Percentiles rank a stretch among this genome's conserved stretches.
These are phyloP conservation scores for Cyberlindnera maritima DNA, from an alignment of 805 yeast species.

Conservation along the genomic window DNA sequence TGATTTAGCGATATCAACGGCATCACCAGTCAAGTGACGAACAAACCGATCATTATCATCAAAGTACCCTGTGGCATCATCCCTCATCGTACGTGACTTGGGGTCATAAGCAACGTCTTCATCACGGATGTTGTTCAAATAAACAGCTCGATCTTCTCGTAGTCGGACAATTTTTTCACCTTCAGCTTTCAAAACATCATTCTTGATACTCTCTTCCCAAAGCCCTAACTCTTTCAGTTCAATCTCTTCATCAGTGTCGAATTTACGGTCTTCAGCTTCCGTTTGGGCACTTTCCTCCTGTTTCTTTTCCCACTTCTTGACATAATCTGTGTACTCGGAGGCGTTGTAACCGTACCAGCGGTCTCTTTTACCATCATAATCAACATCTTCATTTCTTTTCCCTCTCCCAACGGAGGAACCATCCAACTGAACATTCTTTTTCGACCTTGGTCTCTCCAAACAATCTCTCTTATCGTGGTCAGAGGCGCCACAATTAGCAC, in stretches of 20 bases:
- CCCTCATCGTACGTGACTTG: slow-evolving; percentile 42
- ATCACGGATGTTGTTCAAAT: slow-evolving; percentile 48
- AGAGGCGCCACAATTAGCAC: slow-evolving; percentile 56
- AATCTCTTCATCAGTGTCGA: slow-evolving; percentile 42
- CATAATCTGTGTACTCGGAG: slow-evolving; percentile 53
- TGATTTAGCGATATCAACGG: slow-evolving; percentile 46
- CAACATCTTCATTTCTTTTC: slow-evolving; percentile 26
- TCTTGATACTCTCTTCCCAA: slow-evolving; percentile 18
- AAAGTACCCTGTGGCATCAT: slow-evolving; percentile 31
- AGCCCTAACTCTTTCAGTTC: slow-evolving; percentile 41
- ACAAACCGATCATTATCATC: slow-evolving; percentile 48
- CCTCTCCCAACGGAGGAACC: slow-evolving; percentile 8
- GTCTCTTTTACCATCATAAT: slow-evolving; percentile 30
- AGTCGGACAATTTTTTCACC: slow-evolving; percentile 53
- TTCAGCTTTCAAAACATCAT: slow-evolving; percentile 31
- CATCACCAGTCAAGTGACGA: slow-evolving; percentile 55
- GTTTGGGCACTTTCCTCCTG: slow-evolving; percentile 13
- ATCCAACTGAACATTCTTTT: slow-evolving; percentile 10
- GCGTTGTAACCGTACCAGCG: slow-evolving; percentile 66
- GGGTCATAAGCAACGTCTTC: slow-evolving; percentile 52
- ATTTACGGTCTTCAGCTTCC: slow-evolving; percentile 9
- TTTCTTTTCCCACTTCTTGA: slow-evolving; percentile 43
- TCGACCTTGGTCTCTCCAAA: slow-evolving; percentile 51
- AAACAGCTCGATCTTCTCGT: slow-evolving; percentile 73
- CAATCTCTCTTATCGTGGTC: slow-evolving; percentile 54